Conservation (phyloP, 2,329 filamentous ascomycete species). For the Diaporthe vexans region DNA sequence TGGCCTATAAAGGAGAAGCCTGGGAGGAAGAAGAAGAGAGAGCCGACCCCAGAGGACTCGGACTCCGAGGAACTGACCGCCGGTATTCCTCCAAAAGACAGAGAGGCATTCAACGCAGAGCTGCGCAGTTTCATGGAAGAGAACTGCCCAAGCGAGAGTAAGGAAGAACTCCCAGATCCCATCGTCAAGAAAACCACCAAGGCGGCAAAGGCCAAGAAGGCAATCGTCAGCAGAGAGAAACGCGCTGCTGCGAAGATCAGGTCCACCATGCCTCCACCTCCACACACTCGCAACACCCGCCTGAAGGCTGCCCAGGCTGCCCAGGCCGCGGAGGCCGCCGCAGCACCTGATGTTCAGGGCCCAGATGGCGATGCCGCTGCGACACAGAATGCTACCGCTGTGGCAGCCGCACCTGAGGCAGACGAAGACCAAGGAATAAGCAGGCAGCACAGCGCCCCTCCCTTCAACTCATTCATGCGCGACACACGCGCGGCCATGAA, state of each 20-base stretch:
- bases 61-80: background rate
- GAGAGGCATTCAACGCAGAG: conserved; percentile 26
- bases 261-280: background rate
- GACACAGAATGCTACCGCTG: background rate
- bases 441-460: conserved; percentile 10
- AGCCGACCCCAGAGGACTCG: background rate
- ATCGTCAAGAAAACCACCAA: conserved; percentile 7
- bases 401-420: background rate
- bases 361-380: background rate
- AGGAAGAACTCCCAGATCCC: conserved; percentile 13
- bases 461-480: conserved; percentile 21
- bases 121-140: background rate
- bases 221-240: conserved; percentile 11
- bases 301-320: conserved; percentile 6
- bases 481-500: conserved; percentile 5
- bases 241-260: conserved; percentile 28
- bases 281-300: conserved; percentile 27
- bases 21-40: conserved; percentile 4
- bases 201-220: conserved; percentile 19
- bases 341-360: background rate
- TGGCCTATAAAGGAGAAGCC: background rate
- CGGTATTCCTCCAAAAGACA: conserved; percentile 25
- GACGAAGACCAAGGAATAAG: conserved; percentile 1
- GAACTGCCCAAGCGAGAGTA: background rate
- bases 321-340: background rate